Conservation (phyloP, 1,139 yeast species). For the Eremothecium gossypii region DNA sequence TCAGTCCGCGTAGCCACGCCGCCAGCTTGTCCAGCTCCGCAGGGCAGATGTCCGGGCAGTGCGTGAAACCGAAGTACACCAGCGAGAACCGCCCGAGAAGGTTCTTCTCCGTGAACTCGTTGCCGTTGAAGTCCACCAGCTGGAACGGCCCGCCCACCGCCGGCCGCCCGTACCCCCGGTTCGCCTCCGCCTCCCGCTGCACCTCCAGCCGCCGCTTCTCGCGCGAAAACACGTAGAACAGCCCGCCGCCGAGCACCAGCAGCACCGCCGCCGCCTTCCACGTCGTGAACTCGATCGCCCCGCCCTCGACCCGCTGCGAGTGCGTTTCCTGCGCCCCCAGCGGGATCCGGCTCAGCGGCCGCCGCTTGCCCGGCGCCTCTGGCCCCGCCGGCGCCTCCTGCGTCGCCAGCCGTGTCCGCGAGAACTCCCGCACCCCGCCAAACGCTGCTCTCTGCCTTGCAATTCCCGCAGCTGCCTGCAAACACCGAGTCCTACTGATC, state of each 20-base stretch:
- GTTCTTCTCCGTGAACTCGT: constrained; percentile 65
- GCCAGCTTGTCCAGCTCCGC: constrained; percentile 92
- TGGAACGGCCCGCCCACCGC: constrained; percentile 85
- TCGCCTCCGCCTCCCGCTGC: constrained; percentile 73
- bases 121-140: constrained; percentile 60
- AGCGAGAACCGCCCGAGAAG: constrained; percentile 70
- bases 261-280: constrained; percentile 77
- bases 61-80: constrained; percentile 88
- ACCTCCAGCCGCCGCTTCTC: constrained; percentile 68
- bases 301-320: constrained; percentile 29
- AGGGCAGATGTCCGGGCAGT: constrained; percentile 97
- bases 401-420: too few species aligned
- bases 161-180: constrained; percentile 85
- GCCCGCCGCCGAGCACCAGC: constrained; percentile 56
- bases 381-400: too few species aligned
- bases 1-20: constrained; percentile 58
- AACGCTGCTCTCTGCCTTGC: too few species aligned
- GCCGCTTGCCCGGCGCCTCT: too few species aligned
- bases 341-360: constrained; percentile 43
- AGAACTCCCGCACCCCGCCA: too few species aligned
- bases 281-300: constrained; percentile 60
- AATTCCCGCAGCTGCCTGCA: too few species aligned
- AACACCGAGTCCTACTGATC: too few species aligned
- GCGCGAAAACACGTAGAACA: constrained; percentile 57
- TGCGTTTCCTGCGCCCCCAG: constrained; percentile 42